phyloP scores from a whole-genome alignment of 306 rosid genomes.

The Pterocarpus santalinus region DNA sequence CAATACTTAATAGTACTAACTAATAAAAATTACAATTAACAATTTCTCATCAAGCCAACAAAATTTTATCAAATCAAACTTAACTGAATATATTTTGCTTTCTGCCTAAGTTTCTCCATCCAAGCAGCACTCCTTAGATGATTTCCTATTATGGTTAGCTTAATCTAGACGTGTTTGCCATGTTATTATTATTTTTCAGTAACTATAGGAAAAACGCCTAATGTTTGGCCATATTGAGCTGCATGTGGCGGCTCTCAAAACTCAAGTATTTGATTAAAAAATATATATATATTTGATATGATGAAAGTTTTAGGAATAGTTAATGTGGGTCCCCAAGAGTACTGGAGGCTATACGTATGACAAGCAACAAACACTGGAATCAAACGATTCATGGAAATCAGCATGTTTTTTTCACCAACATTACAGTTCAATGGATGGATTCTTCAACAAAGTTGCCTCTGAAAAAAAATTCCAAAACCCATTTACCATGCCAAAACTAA shows the following conservation, averaged over 20 bases:
- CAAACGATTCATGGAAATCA: conserved; percentile 18
- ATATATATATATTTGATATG: not conserved
- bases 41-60: no score
- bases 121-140: no score
- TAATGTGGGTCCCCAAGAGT: conserved; percentile 37
- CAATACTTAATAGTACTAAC: no score
- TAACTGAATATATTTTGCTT: no score
- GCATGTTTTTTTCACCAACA: conserved; percentile 38
- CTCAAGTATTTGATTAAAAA: no score
- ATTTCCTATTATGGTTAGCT: no score
- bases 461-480: conserved; percentile 37
- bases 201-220: conserved; percentile 7
- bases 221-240: conserved; percentile 19
- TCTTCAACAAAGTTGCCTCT: not conserved
- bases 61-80: no score
- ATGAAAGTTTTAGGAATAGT: not conserved
- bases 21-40: no score
- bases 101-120: no score
- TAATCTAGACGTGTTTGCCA: no score
- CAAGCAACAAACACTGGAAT: conserved; percentile 14
- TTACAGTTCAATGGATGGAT: conserved; percentile 31
- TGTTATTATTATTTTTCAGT: no score
- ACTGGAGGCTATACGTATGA: conserved; percentile 2
- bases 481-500: conserved; percentile 6
- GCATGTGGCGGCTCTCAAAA: not conserved